Percentiles rank a stretch among this genome's conserved stretches.
These are phyloP conservation scores for Dictyostelium intermedium DNA, from an alignment of 78 protist species.

Conservation along the genomic window DNA sequence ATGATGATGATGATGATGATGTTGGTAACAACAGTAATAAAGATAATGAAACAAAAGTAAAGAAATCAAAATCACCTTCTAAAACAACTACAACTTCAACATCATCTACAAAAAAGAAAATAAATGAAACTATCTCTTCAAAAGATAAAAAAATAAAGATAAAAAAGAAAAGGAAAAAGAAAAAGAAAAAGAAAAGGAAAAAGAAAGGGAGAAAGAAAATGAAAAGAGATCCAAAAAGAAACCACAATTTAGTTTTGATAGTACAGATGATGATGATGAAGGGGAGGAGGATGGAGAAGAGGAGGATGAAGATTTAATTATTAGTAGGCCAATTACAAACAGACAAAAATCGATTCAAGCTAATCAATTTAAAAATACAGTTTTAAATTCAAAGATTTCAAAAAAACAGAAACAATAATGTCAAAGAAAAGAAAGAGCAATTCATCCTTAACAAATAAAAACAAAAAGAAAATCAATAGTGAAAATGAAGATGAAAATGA, in stretches of 20 bases:
- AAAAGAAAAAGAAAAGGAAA: neutral
- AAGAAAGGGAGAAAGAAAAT: neutral
- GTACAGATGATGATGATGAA: neutral
- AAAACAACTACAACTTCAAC: neutral
- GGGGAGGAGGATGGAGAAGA: neutral
- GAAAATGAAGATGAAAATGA: neutral
- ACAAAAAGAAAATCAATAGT: neutral
- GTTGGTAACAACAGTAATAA: neutral
- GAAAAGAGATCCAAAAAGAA: neutral
- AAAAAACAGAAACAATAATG: neutral
- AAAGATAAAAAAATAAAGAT: neutral
- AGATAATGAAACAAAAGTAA: neutral
- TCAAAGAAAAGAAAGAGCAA: neutral
- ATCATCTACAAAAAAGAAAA: slow-evolving; percentile 2
- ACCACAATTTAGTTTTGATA: neutral
- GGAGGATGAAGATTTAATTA: neutral
- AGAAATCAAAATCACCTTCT: neutral
- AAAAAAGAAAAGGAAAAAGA: neutral
- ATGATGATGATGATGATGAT: neutral
- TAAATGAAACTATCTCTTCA: neutral
- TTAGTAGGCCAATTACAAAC: neutral
- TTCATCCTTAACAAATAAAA: neutral
- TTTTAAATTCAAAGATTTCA: neutral
- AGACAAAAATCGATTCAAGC: neutral
- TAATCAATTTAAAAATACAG: neutral